These are phyloP conservation scores for Tetrapisispora fleetii DNA, from an alignment of 805 yeast genomes.

Conservation along the genomic window DNA sequence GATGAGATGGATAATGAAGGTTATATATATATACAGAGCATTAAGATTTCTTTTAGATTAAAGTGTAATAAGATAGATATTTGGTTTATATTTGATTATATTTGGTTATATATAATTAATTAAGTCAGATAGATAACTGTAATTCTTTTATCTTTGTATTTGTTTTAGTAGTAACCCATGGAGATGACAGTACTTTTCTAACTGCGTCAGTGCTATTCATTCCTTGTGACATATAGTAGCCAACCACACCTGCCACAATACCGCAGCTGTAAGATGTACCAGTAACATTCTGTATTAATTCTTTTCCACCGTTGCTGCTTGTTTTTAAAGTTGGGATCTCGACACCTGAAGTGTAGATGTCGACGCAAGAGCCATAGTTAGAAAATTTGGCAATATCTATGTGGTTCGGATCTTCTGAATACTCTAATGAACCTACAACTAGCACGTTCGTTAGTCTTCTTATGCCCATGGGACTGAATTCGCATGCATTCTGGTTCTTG, in stretches of 20 bases:
- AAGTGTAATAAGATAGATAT: no score
- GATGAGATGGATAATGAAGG: not conserved
- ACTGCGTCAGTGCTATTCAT: constrained; percentile 29
- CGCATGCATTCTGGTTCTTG: constrained; percentile 65
- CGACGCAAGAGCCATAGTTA: constrained; percentile 93
- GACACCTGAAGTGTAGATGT: constrained; percentile 76
- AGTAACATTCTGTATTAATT: constrained; percentile 34
- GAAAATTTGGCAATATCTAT: constrained; percentile 61
- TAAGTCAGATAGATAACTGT: not conserved
- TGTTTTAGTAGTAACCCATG: not conserved
- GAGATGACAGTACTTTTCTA: constrained; percentile 8
- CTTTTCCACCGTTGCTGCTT: constrained; percentile 14
- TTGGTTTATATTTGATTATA: no score
- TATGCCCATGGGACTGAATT: constrained; percentile 80
- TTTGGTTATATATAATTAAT: not conserved
- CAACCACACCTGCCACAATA: constrained; percentile 36
- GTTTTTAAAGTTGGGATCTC: constrained; percentile 43
- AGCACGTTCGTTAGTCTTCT: constrained; percentile 38
- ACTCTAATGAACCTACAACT: constrained; percentile 81
- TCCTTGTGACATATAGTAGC: constrained; percentile 36
- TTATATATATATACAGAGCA: no score
- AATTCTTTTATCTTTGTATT: not conserved
- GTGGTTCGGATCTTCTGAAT: constrained; percentile 10
- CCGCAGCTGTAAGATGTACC: constrained; percentile 61
- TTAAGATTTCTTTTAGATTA: no score